Evolutionary conservation across 1,284 basidiomycete species (phyloP), one percentile per base, ranked within the genome.

Genomic region (Malassezia psittaci): DNA sequence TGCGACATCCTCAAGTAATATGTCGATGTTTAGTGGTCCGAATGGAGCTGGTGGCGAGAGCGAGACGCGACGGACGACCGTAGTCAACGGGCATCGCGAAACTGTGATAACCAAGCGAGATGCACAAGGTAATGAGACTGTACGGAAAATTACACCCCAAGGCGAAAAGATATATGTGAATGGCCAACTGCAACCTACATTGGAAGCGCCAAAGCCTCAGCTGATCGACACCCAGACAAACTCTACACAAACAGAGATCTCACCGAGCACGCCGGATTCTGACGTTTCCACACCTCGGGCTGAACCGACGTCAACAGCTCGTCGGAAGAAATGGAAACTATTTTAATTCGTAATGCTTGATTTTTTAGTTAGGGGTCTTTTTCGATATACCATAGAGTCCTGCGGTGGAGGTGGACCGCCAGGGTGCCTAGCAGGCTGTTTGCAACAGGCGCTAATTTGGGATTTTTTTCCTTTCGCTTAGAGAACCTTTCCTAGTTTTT

Each of bases 21-120:
- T 48, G 21, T 57, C 54, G 1, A 44, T 37, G 29, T 42, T 47
- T 5, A 39, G 48, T 7, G 41, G 54, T 33, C 32, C 41, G 8
- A 29, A 8, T 29, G 34, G 15, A 5, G 38, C 10, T 15, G 48
- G 54, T 0, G 52, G 56, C 11, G 54, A 56, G 9, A 61, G 60
- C 50, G 53, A 67, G 51, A 63, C 51, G 41, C 62, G 61, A 1
- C 62, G 54, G 10, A 69, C 67, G 0, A 57, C 65, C 40, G 62
- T 60, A 19, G 57, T 69, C 29, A 68, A 69, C n/a, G 67, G 67
- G 2, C 60, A 58, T 12, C 60, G 54, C 29, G 64, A 69, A 51
- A 69, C 66, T 2, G 52, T 61, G 43, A 67, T 64, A 8, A 63
- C 63, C 39, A 63, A 58, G n/a, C 61, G 67, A 13, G 67, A 69